Conservation (phyloP, 441 rosid species). For the Populus hybrid region DNA sequence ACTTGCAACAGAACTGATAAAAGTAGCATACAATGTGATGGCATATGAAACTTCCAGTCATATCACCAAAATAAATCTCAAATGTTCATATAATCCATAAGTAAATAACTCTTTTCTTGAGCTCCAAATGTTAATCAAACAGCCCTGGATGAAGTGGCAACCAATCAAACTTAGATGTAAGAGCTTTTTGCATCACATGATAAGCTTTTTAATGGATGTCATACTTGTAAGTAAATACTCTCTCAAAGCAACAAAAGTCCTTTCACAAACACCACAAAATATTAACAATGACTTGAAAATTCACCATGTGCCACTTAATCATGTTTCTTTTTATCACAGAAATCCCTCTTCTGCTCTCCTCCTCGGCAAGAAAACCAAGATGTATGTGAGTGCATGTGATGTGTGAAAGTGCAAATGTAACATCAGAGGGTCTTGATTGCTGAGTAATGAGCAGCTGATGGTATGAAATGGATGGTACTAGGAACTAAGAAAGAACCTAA, state of each 20-base stretch:
- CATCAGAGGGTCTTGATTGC: neutral
- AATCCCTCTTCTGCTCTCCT: neutral
- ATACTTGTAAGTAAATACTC: neutral
- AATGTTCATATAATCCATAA: neutral
- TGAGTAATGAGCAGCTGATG: neutral
- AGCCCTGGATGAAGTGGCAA: neutral
- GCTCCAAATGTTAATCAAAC: neutral
- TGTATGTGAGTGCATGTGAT: neutral
- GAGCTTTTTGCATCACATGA: neutral
- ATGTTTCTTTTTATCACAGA: neutral
- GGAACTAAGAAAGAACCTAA: neutral
- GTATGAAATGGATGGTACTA: neutral
- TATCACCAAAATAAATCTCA: neutral
- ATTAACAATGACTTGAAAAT: neutral
- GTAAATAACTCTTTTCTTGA: neutral
- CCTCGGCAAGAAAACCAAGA: neutral
- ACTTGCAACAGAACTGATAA: neutral
- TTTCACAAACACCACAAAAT: neutral
- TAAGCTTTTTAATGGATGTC: neutral
- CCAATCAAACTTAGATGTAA: slow-evolving; percentile 2
- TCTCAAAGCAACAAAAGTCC: neutral
- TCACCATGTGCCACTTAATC: neutral
- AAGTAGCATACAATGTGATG: neutral
- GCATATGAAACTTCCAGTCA: neutral
- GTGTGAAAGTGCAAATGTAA: neutral